A percentile compares a stretch with the other conserved stretches of the same genome.
phyloP scores from a whole-genome alignment of 495 filamentous ascomycete genomes.

The Penicillium tannophilum region DNA sequence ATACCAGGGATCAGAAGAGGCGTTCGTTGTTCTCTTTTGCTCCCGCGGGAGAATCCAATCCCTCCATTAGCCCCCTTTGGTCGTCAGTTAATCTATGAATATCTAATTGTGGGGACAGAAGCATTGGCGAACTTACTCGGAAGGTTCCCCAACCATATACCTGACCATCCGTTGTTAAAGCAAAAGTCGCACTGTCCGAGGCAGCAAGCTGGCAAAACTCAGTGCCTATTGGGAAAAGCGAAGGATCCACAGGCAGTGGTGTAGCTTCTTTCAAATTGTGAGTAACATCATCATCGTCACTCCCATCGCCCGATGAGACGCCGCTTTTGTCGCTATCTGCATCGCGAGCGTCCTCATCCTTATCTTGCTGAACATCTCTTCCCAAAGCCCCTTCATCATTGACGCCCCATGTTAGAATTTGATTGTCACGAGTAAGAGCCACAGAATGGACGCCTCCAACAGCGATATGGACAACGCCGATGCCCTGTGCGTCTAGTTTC shows the following conservation, averaged over 20 bases:
- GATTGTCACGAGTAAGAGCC: constrained; percentile 9
- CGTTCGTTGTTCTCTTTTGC: constrained; percentile 6
- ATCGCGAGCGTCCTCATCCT: not conserved
- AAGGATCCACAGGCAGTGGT: constrained; percentile 5
- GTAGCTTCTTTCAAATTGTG: constrained; percentile 8
- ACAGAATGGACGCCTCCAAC: constrained; percentile 10
- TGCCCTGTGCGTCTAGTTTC: not conserved
- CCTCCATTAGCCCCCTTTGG: constrained; percentile 5
- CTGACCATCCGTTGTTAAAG: constrained; percentile 61
- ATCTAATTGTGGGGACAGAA: not conserved
- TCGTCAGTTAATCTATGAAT: not conserved
- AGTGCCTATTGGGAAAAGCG: not conserved
- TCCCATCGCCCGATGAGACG: not conserved
- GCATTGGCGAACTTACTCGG: constrained; percentile 4
- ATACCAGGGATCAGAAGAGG: constrained; percentile 6
- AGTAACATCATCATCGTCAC: constrained; percentile 6
- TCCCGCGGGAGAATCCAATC: not conserved
- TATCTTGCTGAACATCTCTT: constrained; percentile 1
- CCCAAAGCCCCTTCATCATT: constrained; percentile 9
- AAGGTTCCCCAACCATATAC: constrained; percentile 67
- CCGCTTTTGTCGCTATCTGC: not conserved
- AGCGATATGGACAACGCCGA: constrained; percentile 1
- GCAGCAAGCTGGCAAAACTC: constrained; percentile 59
- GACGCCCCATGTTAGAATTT: constrained; percentile 10
- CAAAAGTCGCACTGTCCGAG: constrained; percentile 64